Percentiles rank a stretch among this genome's conserved stretches.
Conservation (phyloP, 768 basidiomycete genomes). For the Paxillus ammoniavirescens region DNA sequence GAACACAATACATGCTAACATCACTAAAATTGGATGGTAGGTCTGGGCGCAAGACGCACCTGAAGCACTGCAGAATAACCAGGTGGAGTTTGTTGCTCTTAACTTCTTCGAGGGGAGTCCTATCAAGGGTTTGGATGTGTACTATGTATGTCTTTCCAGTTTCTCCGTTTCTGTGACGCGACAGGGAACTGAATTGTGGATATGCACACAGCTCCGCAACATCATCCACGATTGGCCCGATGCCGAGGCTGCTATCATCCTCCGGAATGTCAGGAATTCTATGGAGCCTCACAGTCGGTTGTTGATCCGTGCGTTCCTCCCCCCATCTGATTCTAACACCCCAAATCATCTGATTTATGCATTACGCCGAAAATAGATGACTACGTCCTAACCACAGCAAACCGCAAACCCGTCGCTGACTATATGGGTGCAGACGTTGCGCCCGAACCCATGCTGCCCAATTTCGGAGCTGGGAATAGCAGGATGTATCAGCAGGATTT, state of each 20-base stretch:
- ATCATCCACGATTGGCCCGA: constrained; percentile 39
- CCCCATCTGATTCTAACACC: too few relatives aligned
- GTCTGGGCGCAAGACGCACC: constrained; percentile 17
- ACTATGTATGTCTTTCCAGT: constrained; percentile 19
- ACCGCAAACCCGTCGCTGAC: constrained; percentile 2
- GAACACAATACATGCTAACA: neutral
- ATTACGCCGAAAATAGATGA: constrained; percentile 16
- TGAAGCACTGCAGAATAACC: constrained; percentile 14
- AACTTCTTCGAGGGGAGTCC: constrained; percentile 21
- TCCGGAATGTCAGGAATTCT: constrained; percentile 27
- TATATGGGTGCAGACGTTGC: constrained; percentile 27
- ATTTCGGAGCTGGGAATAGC: constrained; percentile 43
- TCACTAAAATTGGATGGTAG: neutral
- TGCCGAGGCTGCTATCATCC: constrained; percentile 28
- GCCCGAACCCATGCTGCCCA: constrained; percentile 46
- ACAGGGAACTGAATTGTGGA: neutral
- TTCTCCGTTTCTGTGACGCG: neutral
- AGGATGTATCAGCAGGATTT: constrained; percentile 44
- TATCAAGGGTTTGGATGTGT: constrained; percentile 18
- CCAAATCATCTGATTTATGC: neutral
- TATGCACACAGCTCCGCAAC: constrained; percentile 19
- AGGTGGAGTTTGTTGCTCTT: constrained; percentile 15
- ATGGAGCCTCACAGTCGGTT: constrained; percentile 31
- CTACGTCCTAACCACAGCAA: constrained; percentile 15
- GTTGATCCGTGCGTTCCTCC: constrained; percentile 29